Percentiles rank a stretch among this genome's conserved stretches.
phyloP scores from a whole-genome alignment of 257 asterid species.

The Orobanche coerulescens region DNA sequence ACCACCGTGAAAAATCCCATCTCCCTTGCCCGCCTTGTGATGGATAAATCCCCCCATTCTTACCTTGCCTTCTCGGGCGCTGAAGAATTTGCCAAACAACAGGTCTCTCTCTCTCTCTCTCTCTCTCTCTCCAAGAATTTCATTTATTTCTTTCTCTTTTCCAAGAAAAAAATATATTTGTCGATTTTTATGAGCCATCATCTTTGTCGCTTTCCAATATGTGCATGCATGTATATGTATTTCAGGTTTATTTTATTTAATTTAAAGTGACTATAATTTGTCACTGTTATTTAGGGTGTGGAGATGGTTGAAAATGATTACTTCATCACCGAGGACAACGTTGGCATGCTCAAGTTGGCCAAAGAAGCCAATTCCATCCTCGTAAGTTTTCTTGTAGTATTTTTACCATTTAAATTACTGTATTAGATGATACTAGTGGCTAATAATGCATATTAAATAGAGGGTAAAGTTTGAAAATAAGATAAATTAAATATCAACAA shows the following conservation, averaged over 20 bases:
- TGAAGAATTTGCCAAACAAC: conserved; percentile 79
- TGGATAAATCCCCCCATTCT: conserved; percentile 97
- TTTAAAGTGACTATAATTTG: too few species aligned
- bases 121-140: background rate
- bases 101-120: conserved; percentile 22
- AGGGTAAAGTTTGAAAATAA: too few species aligned
- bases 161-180: background rate
- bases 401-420: too few species aligned
- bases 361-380: conserved; percentile 84
- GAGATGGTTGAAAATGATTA: conserved; percentile 71
- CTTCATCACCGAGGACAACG: conserved; percentile 83
- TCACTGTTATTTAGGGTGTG: conserved; percentile 81
- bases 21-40: conserved; percentile 92
- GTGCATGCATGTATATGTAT: background rate
- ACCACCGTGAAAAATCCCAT: conserved; percentile 81
- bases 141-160: background rate
- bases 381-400: too few species aligned
- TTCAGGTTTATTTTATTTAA: background rate
- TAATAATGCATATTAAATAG: too few species aligned
- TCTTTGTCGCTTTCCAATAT: background rate
- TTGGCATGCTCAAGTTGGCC: conserved; percentile 87
- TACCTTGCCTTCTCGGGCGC: conserved; percentile 90
- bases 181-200: too few species aligned
- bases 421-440: too few species aligned
- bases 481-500: too few species aligned